These are phyloP conservation scores for Aegilops umbellulata DNA, from an alignment of 176 grass and related monocot species.

Conservation along the genomic window DNA sequence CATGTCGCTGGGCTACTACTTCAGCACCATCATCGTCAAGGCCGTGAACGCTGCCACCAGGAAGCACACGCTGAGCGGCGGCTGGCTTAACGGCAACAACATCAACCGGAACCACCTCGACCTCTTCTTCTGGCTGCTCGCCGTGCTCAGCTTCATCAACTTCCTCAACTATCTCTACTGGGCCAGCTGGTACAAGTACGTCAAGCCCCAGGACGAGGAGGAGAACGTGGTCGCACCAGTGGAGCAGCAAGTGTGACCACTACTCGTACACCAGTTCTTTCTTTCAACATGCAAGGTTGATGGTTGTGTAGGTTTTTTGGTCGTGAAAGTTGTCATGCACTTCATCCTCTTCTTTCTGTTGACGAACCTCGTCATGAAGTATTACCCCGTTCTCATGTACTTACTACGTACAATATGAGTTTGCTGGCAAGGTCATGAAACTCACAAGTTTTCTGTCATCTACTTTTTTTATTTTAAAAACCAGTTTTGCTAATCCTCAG, in stretches of 20 bases:
- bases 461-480: no score
- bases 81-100: slow-evolving; percentile 60
- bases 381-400: no score
- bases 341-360: background rate
- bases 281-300: background rate
- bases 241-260: slow-evolving; percentile 21
- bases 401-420: no score
- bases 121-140: slow-evolving; percentile 82
- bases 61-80: background rate
- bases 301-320: background rate
- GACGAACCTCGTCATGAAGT: background rate
- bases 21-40: slow-evolving; percentile 72
- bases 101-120: slow-evolving; percentile 74
- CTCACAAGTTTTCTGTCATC: no score
- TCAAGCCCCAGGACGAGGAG: slow-evolving; percentile 6
- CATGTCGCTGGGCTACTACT: slow-evolving; percentile 60
- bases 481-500: no score
- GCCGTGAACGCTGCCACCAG: slow-evolving; percentile 57
- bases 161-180: slow-evolving; percentile 69
- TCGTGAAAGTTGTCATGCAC: background rate
- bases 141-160: slow-evolving; percentile 66
- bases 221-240: background rate
- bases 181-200: slow-evolving; percentile 60
- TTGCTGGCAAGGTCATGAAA: no score
- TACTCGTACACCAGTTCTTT: no score